phyloP scores from a whole-genome alignment of 2,329 filamentous ascomycete genomes.

The Didymellaceae sp. region DNA sequence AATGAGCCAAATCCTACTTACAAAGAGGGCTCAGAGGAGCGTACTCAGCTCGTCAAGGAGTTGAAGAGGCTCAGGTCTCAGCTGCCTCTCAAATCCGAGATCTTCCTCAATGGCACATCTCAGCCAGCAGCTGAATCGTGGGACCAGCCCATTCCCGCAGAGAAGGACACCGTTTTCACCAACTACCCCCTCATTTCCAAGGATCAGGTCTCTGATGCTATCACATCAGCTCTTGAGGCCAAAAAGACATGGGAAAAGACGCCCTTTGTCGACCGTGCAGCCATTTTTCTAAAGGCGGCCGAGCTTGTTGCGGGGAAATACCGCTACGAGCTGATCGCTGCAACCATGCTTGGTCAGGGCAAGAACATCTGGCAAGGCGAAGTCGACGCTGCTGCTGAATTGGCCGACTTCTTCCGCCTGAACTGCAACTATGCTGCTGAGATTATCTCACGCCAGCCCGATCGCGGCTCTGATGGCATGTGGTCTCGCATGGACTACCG shows the following conservation, averaged over 20 bases:
- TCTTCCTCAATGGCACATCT: slow-evolving; percentile 35
- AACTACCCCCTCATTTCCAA: slow-evolving; percentile 80
- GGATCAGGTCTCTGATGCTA: slow-evolving; percentile 76
- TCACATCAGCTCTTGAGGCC: slow-evolving; percentile 80
- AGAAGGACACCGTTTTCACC: slow-evolving; percentile 75
- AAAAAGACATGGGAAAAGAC: slow-evolving; percentile 84
- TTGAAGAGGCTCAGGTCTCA: slow-evolving; percentile 35
- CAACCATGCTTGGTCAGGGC: slow-evolving; percentile 93
- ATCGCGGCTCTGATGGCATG: slow-evolving; percentile 77
- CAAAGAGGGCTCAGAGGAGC: slow-evolving; percentile 37
- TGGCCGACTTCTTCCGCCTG: slow-evolving; percentile 88
- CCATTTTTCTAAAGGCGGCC: slow-evolving; percentile 92
- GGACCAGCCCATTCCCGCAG: slow-evolving; percentile 37
- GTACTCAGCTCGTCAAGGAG: slow-evolving; percentile 31
- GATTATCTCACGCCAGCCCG: slow-evolving; percentile 82
- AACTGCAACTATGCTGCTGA: slow-evolving; percentile 92
- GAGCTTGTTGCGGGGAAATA: slow-evolving; percentile 90
- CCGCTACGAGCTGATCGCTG: slow-evolving; percentile 91
- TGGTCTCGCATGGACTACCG: slow-evolving; percentile 89
- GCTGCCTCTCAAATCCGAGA: slow-evolving; percentile 36
- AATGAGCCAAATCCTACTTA: slow-evolving; percentile 43
- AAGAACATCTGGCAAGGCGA: slow-evolving; percentile 99
- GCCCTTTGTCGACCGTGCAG: slow-evolving; percentile 86
- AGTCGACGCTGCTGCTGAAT: slow-evolving; percentile 90
- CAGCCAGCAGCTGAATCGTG: slow-evolving; percentile 31